Evolutionary conservation across 306 rosid genomes (phyloP), one percentile per base, ranked within the genome.

Genomic region (Boehmeria nivea): DNA sequence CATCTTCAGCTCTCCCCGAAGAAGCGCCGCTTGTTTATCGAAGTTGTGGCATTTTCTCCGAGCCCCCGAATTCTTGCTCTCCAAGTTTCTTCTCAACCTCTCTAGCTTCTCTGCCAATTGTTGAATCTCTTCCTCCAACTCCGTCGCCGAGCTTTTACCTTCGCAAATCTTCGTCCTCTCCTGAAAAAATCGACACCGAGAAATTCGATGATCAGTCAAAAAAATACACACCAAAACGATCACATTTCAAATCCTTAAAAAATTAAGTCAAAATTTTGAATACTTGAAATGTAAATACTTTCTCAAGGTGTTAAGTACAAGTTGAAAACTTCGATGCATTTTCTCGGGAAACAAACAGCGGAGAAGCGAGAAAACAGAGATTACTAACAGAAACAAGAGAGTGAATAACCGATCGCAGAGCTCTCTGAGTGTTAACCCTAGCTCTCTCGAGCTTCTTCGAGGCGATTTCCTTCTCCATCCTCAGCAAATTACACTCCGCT

Each of bases 381-480:
- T 3, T 18, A 80, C 93, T 78, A 51, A 91, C 99, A 57, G 87
- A 87, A 43, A 83, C 73, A 56, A 91, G 91, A 14, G 89, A 66
- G 53, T 65, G 81, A 68, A 87, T 63, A 43, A 88, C 85, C 18
- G 89, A 84, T 78, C 65, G 72, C 19, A 91, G 75, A 76, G 78
- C 69, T n/a, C 64, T 70, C 42, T 81, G 85, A 79, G 79, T 72
- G 66, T 77, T 79, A 6, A 66, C 54, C 48, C 81, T 78, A 50
- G 64, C 67, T 64, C 81, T 78, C 64, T 78, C 75, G 20, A 82
- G 49, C 74, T 82, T 91, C 74, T 79, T 87, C 11, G 76, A 67
- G 0, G 78, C 83, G 67, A 87, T 78, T 66, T 85, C 93, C 33
- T 79, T 91, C 79, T 91, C 96, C 95, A 91, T 91, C 44, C 93